Conservation (phyloP, 73 alveolate species). For the Paramecium octaurelia region DNA sequence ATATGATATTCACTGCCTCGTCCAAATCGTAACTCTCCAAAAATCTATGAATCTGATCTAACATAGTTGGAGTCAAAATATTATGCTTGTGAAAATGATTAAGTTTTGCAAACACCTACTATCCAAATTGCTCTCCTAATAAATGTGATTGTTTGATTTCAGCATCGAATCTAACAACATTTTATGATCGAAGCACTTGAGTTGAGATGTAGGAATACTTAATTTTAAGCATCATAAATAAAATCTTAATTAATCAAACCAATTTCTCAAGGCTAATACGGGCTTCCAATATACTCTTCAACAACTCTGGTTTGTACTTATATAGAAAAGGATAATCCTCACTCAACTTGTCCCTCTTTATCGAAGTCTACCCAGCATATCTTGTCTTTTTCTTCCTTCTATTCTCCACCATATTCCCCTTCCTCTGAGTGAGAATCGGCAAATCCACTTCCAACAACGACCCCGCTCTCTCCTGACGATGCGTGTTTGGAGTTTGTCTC, state of each 20-base stretch:
- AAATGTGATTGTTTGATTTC: background rate
- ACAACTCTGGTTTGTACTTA: background rate
- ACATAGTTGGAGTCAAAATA: background rate
- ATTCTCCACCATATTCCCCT: background rate
- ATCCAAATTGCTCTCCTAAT: background rate
- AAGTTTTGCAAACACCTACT: background rate
- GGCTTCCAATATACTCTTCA: background rate
- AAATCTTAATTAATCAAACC: conserved; percentile 2
- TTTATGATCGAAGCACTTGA: background rate
- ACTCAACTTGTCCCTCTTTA: background rate
- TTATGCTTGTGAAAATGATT: background rate
- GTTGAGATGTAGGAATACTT: background rate
- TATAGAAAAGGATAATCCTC: background rate
- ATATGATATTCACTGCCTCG: background rate
- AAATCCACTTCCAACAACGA: background rate
- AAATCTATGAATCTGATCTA: background rate
- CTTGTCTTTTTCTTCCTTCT: background rate
- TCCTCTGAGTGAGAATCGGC: background rate
- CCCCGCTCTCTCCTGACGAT: background rate
- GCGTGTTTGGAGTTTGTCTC: background rate
- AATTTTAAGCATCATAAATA: background rate
- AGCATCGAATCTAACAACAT: background rate
- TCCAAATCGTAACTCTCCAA: background rate
- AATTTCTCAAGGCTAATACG: background rate
- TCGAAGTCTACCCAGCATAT: background rate